These are phyloP conservation scores for Mycosphaerella sp. DNA, from an alignment of 2,329 filamentous ascomycete species.

Conservation along the genomic window DNA sequence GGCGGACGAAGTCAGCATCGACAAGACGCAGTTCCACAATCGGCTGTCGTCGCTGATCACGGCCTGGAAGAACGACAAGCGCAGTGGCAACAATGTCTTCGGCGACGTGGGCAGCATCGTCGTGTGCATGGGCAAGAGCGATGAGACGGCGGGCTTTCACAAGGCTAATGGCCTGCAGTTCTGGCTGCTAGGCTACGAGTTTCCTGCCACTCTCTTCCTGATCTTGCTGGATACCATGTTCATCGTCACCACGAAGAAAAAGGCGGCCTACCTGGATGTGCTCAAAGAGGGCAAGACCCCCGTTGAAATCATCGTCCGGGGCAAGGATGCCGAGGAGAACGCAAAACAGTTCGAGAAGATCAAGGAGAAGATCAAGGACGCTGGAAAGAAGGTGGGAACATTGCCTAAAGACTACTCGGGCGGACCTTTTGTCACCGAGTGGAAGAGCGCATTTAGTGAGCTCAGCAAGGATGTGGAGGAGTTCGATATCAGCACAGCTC, in stretches of 20 bases:
- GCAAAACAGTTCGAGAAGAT: conserved; percentile 83
- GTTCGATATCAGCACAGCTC: conserved; percentile 73
- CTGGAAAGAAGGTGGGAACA: conserved; percentile 86
- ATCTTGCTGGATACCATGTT: conserved; percentile 83
- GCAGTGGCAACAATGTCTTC: conserved; percentile 77
- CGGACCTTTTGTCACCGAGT: conserved; percentile 91
- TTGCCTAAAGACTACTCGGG: conserved; percentile 76
- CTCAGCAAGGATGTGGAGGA: conserved; percentile 81
- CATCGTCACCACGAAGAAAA: conserved; percentile 93
- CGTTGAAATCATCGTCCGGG: conserved; percentile 82
- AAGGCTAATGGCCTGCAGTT: conserved; percentile 98
- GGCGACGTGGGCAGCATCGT: conserved; percentile 79
- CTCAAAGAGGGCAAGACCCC: conserved; percentile 85
- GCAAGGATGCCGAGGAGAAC: conserved; percentile 87
- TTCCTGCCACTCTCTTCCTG: conserved; percentile 89
- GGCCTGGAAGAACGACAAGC: conserved; percentile 95
- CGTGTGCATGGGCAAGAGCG: conserved; percentile 90
- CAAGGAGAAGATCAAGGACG: conserved; percentile 75
- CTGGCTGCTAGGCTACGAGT: conserved; percentile 98
- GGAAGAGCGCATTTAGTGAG: conserved; percentile 75
- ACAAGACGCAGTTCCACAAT: conserved; percentile 88
- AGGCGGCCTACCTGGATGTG: conserved; percentile 90
- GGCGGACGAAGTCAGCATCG: conserved; percentile 86
- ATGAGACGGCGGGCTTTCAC: conserved; percentile 77
- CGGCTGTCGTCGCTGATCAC: conserved; percentile 79